Evolutionary conservation across 345 rosid species (phyloP).

Genomic region (Cardiospermum halicacabum): DNA sequence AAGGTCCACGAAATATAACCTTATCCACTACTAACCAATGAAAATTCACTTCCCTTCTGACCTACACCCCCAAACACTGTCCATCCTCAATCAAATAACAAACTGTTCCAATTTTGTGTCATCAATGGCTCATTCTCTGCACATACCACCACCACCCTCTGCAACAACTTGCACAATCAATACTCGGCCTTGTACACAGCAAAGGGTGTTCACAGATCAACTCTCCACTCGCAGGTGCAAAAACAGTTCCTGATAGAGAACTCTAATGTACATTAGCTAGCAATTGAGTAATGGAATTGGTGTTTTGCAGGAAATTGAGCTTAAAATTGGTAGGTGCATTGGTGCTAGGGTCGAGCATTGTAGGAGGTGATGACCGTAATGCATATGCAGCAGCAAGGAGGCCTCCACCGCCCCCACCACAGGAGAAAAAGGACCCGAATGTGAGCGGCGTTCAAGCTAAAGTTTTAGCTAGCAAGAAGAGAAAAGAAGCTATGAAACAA

Average conservation of each 20-base stretch:
- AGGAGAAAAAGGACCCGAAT: slow-evolving; percentile 68
- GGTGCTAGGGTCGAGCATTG: slow-evolving; percentile 37
- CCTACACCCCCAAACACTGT: slow-evolving; percentile 22
- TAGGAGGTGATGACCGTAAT: slow-evolving; percentile 17
- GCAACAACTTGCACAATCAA: slow-evolving; percentile 20
- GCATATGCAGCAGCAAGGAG: slow-evolving; percentile 60
- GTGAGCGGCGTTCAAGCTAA: slow-evolving; percentile 78
- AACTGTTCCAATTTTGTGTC: neutral
- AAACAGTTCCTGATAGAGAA: too few species aligned
- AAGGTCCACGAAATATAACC: slow-evolving; percentile 30
- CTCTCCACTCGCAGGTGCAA: slow-evolving; percentile 41
- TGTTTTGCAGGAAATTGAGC: slow-evolving; percentile 30
- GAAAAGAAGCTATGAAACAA: slow-evolving; percentile 52
- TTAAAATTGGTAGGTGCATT: slow-evolving; percentile 44
- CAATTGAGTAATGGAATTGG: neutral
- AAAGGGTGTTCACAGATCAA: slow-evolving; percentile 12
- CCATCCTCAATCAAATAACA: slow-evolving; percentile 2
- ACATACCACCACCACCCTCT: slow-evolving; percentile 28
- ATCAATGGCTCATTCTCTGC: slow-evolving; percentile 41
- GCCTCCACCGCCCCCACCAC: slow-evolving; percentile 55
- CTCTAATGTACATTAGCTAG: too few species aligned
- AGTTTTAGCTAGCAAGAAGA: slow-evolving; percentile 78
- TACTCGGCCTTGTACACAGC: slow-evolving; percentile 21
- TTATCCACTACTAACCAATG: slow-evolving; percentile 53
- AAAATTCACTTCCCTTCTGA: slow-evolving; percentile 11